Evolutionary conservation across 768 basidiomycete species (phyloP).

Genomic region (Harrya chromipes): DNA sequence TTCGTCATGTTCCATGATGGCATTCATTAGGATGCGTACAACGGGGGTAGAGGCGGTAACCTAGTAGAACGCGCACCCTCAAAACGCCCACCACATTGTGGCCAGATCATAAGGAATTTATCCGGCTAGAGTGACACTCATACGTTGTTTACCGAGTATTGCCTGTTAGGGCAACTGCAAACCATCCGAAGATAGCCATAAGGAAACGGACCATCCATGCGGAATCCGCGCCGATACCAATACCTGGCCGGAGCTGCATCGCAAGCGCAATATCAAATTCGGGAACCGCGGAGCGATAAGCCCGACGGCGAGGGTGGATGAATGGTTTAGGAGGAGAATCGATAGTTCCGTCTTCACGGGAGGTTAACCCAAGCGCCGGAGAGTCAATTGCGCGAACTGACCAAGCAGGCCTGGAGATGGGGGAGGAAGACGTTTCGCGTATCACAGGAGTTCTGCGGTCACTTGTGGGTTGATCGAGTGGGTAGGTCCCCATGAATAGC

Average conservation of each 20-base stretch:
- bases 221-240: constrained; percentile 67
- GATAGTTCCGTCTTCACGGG: background rate
- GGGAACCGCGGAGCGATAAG: constrained; percentile 42
- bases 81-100: no score
- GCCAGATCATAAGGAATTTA: no score
- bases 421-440: constrained; percentile 12
- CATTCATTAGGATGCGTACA: no score
- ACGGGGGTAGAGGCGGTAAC: no score
- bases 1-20: no score
- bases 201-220: constrained; percentile 79
- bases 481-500: background rate
- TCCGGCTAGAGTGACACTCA: background rate
- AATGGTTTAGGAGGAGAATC: constrained; percentile 11
- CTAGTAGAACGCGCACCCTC: no score
- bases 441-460: constrained; percentile 13
- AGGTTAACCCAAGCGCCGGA: constrained; percentile 18
- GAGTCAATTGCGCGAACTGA: constrained; percentile 27
- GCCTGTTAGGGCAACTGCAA: constrained; percentile 55
- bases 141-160: constrained; percentile 19
- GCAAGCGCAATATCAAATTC: constrained; percentile 66
- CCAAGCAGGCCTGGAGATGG: constrained; percentile 26
- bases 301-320: constrained; percentile 21
- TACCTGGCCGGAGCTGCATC: constrained; percentile 72
- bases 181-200: constrained; percentile 80
- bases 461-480: constrained; percentile 7